phyloP scores from a whole-genome alignment of 2,329 filamentous ascomycete genomes.

The Hypocreales sp. region DNA sequence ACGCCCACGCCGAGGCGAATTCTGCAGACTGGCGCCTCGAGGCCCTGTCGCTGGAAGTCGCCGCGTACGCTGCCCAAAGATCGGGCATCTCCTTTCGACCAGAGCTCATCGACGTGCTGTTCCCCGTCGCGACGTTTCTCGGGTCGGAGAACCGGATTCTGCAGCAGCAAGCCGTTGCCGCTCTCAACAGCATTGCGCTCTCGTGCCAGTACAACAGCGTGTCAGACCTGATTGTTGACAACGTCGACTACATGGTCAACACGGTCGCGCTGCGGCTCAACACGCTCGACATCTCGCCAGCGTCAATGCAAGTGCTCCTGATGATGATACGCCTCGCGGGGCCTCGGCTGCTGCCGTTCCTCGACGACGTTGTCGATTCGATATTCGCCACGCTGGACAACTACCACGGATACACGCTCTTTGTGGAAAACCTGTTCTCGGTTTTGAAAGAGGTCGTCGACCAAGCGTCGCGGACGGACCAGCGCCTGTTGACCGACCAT shows the following conservation, averaged over 20 bases:
- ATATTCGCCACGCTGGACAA: conserved; percentile 90
- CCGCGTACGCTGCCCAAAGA: conserved; percentile 59
- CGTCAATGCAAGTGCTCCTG: conserved; percentile 74
- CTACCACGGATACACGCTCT: conserved; percentile 78
- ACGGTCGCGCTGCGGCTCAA: conserved; percentile 80
- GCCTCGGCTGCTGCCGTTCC: conserved; percentile 63
- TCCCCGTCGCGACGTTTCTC: conserved; percentile 78
- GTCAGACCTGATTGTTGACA: conserved; percentile 68
- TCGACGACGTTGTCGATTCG: conserved; percentile 81
- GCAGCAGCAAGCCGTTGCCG: conserved; percentile 67
- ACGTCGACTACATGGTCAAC: conserved; percentile 94
- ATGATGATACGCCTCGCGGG: conserved; percentile 93
- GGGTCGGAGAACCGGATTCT: conserved; percentile 54
- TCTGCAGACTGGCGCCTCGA: conserved; percentile 54
- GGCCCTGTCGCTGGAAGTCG: conserved; percentile 66
- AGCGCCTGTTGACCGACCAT: conserved; percentile 28
- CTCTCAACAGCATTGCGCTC: conserved; percentile 63
- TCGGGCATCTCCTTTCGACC: conserved; percentile 55
- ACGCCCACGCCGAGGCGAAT: conserved; percentile 32
- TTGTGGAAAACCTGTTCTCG: conserved; percentile 74
- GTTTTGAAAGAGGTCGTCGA: conserved; percentile 73
- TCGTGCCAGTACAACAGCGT: conserved; percentile 63
- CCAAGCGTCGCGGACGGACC: conserved; percentile 52
- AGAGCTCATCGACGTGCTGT: conserved; percentile 82
- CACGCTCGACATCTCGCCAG: conserved; percentile 80